Percentiles rank a stretch among this genome's conserved stretches.
These are phyloP conservation scores for Vinca major DNA, from an alignment of 305 asterid species.

Conservation along the genomic window DNA sequence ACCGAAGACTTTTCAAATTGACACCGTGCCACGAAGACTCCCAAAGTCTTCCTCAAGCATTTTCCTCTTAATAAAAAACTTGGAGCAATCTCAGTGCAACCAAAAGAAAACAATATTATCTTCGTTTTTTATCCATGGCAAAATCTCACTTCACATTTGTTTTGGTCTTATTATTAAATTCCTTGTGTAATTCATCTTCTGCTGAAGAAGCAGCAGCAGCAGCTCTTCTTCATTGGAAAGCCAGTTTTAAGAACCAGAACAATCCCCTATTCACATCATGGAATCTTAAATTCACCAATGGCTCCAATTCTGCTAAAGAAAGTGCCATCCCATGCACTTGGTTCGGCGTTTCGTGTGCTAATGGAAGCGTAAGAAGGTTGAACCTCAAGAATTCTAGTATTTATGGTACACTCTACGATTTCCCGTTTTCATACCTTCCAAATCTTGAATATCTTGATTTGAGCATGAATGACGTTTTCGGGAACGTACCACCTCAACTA, in stretches of 20 bases:
- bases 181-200: constrained; percentile 16
- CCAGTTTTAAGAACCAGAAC: neutral
- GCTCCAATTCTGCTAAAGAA: neutral
- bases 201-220: constrained; percentile 1
- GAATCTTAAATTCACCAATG: constrained; percentile 10
- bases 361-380: constrained; percentile 4
- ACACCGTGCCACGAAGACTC: no score
- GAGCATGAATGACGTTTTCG: neutral
- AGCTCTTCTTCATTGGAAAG: constrained; percentile 10
- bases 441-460: constrained; percentile 15
- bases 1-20: no score
- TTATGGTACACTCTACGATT: constrained; percentile 8
- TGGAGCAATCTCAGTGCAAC: no score
- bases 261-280: constrained; percentile 4
- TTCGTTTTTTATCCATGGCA: neutral
- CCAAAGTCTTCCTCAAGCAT: no score
- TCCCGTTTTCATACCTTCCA: constrained; percentile 18
- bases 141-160: no score
- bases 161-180: no score
- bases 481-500: constrained; percentile 14
- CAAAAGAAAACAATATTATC: no score
- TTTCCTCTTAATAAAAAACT: no score
- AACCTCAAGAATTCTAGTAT: constrained; percentile 10
- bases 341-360: constrained; percentile 12
- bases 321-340: constrained; percentile 10